Conservation (phyloP, 495 filamentous ascomycete species). For the Viridothelium virens region DNA sequence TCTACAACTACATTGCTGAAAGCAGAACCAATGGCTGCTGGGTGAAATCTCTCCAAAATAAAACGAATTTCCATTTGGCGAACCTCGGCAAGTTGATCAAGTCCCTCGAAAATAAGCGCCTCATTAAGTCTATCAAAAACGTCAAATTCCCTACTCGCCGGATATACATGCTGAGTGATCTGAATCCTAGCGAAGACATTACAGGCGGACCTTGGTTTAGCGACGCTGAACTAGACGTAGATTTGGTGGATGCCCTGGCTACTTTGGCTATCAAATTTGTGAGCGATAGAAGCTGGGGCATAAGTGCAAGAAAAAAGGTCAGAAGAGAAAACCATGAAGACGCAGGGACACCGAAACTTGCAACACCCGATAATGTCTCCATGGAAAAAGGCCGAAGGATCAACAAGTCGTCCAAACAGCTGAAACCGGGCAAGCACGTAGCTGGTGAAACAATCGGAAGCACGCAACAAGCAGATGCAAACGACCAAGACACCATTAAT, state of each 20-base stretch:
- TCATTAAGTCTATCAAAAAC: constrained; percentile 68
- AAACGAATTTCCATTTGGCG: constrained; percentile 67
- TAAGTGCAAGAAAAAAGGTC: background rate
- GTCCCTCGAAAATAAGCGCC: constrained; percentile 66
- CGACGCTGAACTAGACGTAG: constrained; percentile 74
- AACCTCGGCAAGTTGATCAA: constrained; percentile 13
- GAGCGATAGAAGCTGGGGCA: constrained; percentile 52
- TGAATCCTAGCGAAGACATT: constrained; percentile 75
- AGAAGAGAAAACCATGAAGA: background rate
- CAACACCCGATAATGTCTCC: background rate
- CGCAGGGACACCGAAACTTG: background rate
- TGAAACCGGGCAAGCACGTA: constrained; percentile 20
- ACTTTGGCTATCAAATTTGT: constrained; percentile 65
- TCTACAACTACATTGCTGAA: constrained; percentile 80
- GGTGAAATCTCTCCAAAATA: constrained; percentile 67
- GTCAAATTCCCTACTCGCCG: constrained; percentile 54
- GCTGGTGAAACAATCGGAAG: no score
- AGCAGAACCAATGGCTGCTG: constrained; percentile 76
- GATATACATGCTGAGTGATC: constrained; percentile 57
- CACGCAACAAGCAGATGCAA: background rate
- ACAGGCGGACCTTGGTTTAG: constrained; percentile 93
- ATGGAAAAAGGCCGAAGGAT: background rate
- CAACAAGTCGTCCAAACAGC: background rate
- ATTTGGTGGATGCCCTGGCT: constrained; percentile 68
- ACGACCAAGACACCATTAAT: background rate